phyloP scores from a whole-genome alignment of 2,329 filamentous ascomycete genomes.

The Juglanconis juglandina region DNA sequence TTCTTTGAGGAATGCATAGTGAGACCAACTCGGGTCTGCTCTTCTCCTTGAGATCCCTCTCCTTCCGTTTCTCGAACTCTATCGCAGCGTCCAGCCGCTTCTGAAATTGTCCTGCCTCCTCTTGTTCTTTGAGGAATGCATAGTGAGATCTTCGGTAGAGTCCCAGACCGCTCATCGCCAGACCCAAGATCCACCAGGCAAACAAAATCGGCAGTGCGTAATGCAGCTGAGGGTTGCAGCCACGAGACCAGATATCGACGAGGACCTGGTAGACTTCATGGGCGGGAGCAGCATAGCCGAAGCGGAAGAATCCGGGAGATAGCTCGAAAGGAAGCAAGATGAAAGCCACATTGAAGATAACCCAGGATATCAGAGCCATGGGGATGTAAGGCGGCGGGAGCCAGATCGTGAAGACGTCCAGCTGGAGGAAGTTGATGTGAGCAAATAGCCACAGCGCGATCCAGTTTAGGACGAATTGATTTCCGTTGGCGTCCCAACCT shows the following conservation, averaged over 20 bases:
- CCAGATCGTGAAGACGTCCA: slow-evolving; percentile 42
- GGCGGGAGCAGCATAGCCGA: slow-evolving; percentile 38
- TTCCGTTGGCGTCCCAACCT: slow-evolving; percentile 35
- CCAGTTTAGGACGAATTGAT: slow-evolving; percentile 42
- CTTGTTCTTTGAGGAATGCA: slow-evolving; percentile 26
- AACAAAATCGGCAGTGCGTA: slow-evolving; percentile 41
- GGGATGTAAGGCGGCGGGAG: slow-evolving; percentile 38
- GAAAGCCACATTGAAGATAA: slow-evolving; percentile 40
- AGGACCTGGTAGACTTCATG: slow-evolving; percentile 38
- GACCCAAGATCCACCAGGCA: slow-evolving; percentile 30
- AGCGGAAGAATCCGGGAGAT: slow-evolving; percentile 37
- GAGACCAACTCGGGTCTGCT: neutral
- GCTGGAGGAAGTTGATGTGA: slow-evolving; percentile 40
- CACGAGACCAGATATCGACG: slow-evolving; percentile 40
- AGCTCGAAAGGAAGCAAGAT: slow-evolving; percentile 41
- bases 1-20: no score
- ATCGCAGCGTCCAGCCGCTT: slow-evolving; percentile 26
- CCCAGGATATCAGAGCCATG: slow-evolving; percentile 42
- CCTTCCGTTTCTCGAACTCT: slow-evolving; percentile 20
- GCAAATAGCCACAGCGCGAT: slow-evolving; percentile 41
- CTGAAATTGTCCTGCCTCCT: slow-evolving; percentile 22
- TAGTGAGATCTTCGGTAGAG: slow-evolving; percentile 30
- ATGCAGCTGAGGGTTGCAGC: slow-evolving; percentile 37
- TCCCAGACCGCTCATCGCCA: slow-evolving; percentile 24
- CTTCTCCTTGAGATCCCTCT: slow-evolving; percentile 7